Conservation (phyloP, 1,284 basidiomycete species). For the Pulchroboletus neoregius region DNA sequence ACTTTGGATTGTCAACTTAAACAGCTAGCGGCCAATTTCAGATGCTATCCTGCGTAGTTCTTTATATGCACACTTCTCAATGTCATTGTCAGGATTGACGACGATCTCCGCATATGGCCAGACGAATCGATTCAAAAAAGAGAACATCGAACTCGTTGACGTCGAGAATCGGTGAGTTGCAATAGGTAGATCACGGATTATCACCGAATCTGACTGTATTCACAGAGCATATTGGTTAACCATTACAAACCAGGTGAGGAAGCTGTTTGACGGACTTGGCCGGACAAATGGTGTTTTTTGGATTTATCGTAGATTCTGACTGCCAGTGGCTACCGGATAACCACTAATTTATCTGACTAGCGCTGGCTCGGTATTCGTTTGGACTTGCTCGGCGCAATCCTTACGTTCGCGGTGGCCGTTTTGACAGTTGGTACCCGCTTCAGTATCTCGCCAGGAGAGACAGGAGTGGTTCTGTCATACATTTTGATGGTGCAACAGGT, state of each 20-base stretch:
- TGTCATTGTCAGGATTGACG: slow-evolving; percentile 80
- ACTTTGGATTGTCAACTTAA: background rate
- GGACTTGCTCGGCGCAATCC: slow-evolving; percentile 75
- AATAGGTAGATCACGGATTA: background rate
- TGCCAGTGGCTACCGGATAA: background rate
- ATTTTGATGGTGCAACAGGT: slow-evolving; percentile 70
- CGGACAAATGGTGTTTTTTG: too few species aligned
- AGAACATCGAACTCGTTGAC: slow-evolving; percentile 79
- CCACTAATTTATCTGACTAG: slow-evolving; percentile 37
- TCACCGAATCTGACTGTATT: slow-evolving; percentile 1
- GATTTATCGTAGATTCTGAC: too few species aligned
- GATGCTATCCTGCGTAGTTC: slow-evolving; percentile 61
- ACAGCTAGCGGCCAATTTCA: slow-evolving; percentile 15
- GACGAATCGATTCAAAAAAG: slow-evolving; percentile 62
- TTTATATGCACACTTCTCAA: slow-evolving; percentile 86
- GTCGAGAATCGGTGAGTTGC: slow-evolving; percentile 69
- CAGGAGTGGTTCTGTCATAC: slow-evolving; percentile 72
- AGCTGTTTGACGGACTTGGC: too few species aligned
- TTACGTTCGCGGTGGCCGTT: slow-evolving; percentile 79
- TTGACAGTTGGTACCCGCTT: slow-evolving; percentile 73
- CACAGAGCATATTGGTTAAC: slow-evolving; percentile 82
- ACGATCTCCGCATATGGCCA: slow-evolving; percentile 88
- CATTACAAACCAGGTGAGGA: slow-evolving; percentile 64
- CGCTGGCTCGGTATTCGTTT: slow-evolving; percentile 88
- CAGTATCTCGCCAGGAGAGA: slow-evolving; percentile 74